phyloP scores from a whole-genome alignment of 1,284 basidiomycete genomes.

The Papiliotrema laurentii region DNA sequence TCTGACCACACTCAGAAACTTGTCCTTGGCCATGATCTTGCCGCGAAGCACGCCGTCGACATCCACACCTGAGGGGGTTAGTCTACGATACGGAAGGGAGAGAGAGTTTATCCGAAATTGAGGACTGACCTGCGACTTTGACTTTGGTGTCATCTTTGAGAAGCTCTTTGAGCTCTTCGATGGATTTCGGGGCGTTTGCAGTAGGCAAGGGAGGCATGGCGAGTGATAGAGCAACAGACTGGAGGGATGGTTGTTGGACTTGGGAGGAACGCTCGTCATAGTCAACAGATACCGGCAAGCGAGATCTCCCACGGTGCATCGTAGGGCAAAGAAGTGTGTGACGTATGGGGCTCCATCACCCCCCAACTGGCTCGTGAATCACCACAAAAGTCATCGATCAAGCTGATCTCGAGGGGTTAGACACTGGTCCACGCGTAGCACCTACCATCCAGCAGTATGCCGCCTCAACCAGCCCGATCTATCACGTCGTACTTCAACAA shows the following conservation, averaged over 20 bases:
- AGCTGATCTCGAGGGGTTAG: neutral
- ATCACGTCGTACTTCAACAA: slow-evolving; percentile 28
- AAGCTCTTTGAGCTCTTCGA: slow-evolving; percentile 58
- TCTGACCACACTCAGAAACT: slow-evolving; percentile 81
- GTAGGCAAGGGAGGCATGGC: slow-evolving; percentile 46
- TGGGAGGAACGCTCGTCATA: neutral
- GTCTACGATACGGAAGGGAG: neutral
- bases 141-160: slow-evolving; percentile 72
- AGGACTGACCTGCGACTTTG: slow-evolving; percentile 75
- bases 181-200: slow-evolving; percentile 54
- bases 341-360: too few species aligned
- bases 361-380: neutral
- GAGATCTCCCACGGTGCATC: neutral
- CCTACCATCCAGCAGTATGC: slow-evolving; percentile 11
- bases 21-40: slow-evolving; percentile 90
- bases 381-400: neutral
- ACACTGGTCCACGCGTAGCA: neutral
- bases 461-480: slow-evolving; percentile 17
- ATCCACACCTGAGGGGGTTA: slow-evolving; percentile 45
- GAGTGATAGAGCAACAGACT: too few species aligned
- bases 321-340: too few species aligned
- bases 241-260: too few species aligned
- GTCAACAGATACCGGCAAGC: neutral
- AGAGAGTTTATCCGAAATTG: too few species aligned
- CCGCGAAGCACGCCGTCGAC: slow-evolving; percentile 91